These are phyloP conservation scores for Boletus sp. DNA, from an alignment of 1,284 basidiomycete species.

Conservation along the genomic window DNA sequence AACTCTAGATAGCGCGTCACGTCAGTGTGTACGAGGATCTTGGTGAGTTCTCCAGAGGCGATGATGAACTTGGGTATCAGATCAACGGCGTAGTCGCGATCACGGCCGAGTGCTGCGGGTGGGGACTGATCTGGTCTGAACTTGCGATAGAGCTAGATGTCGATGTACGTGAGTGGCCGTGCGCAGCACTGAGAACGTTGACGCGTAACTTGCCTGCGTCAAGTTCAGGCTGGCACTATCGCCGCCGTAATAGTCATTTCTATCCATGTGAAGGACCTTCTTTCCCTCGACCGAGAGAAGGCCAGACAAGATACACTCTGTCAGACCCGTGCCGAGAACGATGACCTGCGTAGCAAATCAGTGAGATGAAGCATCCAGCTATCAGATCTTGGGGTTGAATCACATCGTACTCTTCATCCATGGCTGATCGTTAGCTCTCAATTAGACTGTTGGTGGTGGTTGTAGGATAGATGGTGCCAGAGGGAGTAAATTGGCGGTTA, in stretches of 20 bases:
- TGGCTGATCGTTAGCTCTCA: conserved; percentile 35
- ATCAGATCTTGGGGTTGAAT: conserved; percentile 28
- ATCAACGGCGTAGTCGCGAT: conserved; percentile 95
- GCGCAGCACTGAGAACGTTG: conserved; percentile 8
- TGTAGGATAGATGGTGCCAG: conserved; percentile 14
- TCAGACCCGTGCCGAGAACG: conserved; percentile 93
- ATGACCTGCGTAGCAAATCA: conserved; percentile 60
- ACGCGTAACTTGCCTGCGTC: conserved; percentile 70
- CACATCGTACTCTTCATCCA: conserved; percentile 92
- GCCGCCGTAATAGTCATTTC: conserved; percentile 98
- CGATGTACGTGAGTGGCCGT: conserved; percentile 21
- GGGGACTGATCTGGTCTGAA: conserved; percentile 77
- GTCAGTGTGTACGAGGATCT: conserved; percentile 98
- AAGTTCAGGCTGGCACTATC: conserved; percentile 97
- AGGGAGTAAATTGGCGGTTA: conserved; percentile 16
- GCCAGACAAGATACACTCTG: conserved; percentile 97
- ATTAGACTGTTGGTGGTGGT: conserved; percentile 8
- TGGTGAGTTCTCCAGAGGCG: conserved; percentile 95
- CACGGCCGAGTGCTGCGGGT: conserved; percentile 81
- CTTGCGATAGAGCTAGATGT: conserved; percentile 86
- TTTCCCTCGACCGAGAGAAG: conserved; percentile 97
- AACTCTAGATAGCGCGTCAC: conserved; percentile 99
- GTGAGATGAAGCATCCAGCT: conserved; percentile 4
- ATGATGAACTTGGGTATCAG: conserved; percentile 97
- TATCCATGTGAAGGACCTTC: conserved; percentile 99